Percentiles rank a stretch among this genome's conserved stretches.
Conservation (phyloP, 495 filamentous ascomycete species). For the Penicillium odoratum region DNA sequence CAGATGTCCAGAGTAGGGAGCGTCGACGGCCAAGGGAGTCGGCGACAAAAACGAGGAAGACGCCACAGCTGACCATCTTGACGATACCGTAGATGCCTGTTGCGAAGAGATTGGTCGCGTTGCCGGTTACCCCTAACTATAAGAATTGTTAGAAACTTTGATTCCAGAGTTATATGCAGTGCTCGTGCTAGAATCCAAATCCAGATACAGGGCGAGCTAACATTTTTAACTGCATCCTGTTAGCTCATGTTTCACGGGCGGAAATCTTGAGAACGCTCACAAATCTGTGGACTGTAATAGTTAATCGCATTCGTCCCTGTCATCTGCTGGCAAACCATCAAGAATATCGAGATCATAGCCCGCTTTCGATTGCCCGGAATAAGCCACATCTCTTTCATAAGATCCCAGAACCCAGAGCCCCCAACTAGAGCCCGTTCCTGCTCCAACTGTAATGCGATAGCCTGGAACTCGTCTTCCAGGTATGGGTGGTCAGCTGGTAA, state of each 20-base stretch:
- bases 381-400: conserved; percentile 71
- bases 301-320: conserved; percentile 67
- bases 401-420: conserved; percentile 61
- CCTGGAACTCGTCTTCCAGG: conserved; percentile 63
- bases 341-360: conserved; percentile 51
- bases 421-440: conserved; percentile 63
- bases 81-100: conserved; percentile 57
- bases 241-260: not conserved
- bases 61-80: conserved; percentile 55
- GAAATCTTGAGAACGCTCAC: conserved; percentile 36
- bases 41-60: conserved; percentile 69
- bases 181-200: not conserved
- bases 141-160: not conserved
- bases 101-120: conserved; percentile 50
- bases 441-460: conserved; percentile 66
- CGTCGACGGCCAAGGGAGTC: conserved; percentile 70
- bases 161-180: not conserved
- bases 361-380: conserved; percentile 65
- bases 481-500: conserved; percentile 60
- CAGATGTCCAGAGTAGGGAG: conserved; percentile 71
- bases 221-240: conserved; percentile 22
- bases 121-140: conserved; percentile 46
- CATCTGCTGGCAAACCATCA: conserved; percentile 75
- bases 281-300: conserved; percentile 74
- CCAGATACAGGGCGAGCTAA: conserved; percentile 9